Conservation (phyloP, 345 rosid genomes). For the Streptanthus diversifolius region DNA sequence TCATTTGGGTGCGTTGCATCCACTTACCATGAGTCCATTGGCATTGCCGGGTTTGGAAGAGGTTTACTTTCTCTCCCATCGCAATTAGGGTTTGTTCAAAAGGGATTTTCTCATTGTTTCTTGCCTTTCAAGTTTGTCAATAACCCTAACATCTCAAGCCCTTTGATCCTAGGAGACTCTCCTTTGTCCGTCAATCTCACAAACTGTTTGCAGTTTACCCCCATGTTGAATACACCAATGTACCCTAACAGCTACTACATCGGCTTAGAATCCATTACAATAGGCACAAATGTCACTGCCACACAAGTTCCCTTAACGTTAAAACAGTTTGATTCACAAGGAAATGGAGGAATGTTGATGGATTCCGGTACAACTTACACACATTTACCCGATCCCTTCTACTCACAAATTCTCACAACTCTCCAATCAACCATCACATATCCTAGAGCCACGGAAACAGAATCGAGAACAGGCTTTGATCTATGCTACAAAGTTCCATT, state of each 20-base stretch:
- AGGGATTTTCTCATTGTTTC: slow-evolving; percentile 84
- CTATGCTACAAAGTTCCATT: slow-evolving; percentile 75
- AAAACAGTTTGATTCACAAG: slow-evolving; percentile 62
- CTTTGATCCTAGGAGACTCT: slow-evolving; percentile 57
- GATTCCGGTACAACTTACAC: slow-evolving; percentile 92
- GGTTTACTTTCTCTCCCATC: slow-evolving; percentile 75
- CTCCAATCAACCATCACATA: slow-evolving; percentile 44
- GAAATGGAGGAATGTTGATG: slow-evolving; percentile 78
- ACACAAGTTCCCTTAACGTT: slow-evolving; percentile 48
- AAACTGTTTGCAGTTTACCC: slow-evolving; percentile 60
- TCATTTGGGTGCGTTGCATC: slow-evolving; percentile 69
- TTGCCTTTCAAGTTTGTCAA: slow-evolving; percentile 74
- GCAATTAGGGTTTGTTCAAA: slow-evolving; percentile 66
- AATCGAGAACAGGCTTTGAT: slow-evolving; percentile 58
- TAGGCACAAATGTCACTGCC: slow-evolving; percentile 41
- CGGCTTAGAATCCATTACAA: slow-evolving; percentile 58
- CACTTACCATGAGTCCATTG: slow-evolving; percentile 68
- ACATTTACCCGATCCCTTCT: slow-evolving; percentile 65
- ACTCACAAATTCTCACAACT: slow-evolving; percentile 53
- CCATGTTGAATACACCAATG: slow-evolving; percentile 56
- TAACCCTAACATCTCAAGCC: slow-evolving; percentile 72
- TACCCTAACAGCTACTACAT: slow-evolving; percentile 72
- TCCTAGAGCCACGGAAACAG: slow-evolving; percentile 59
- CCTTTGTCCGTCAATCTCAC: slow-evolving; percentile 41
- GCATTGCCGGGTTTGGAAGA: slow-evolving; percentile 85